Base-by-base conservation (phyloP, 148 eudicot genomes). In the Vaccinium macrocarpon region DNA sequence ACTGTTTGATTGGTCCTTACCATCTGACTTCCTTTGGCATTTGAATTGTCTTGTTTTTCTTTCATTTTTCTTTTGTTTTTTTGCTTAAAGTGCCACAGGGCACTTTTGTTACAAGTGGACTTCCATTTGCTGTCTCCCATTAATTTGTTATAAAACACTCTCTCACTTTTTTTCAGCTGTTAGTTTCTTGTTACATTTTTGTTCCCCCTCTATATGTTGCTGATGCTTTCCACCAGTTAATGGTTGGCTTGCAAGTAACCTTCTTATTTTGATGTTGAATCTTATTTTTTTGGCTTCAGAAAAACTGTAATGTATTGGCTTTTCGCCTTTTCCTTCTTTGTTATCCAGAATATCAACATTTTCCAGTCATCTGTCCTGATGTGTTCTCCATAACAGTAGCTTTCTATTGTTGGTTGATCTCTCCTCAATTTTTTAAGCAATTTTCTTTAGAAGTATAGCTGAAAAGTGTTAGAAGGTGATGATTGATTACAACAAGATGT, bases 1-100 rank as follows among this genome's bases (percentile, higher is more conserved):
- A 2, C 13, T 76, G 79, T 53, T 46, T 48, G 79, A 76, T 53
- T 76, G 55, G 16, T 76, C 55, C 32, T 75, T 32, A n/a, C 78
- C n/a, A n/a, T 76, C 79, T n/a, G 79, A 76, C 55, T 76, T 42
- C 55, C 53, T 76, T 49, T n/a, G 79, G 55, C 25, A 9, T 21
- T 75, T 75, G 10, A 75, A 3, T 75, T 75, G 1, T 75, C 23
- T 75, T 13, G 48, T 15, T 73, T 75, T 7, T 75, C 4, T 75
- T 8, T 48, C 13, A 46, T 7, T 18, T n/a, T 75, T 46, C 1
- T 8, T 23, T 48, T 0, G 25, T 46, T 46, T 46, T 46, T 46
- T 46, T 75, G 27, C 55, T 73, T 73, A 42, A 75, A 75, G 27
- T 75, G 55, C 51, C 15, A 46, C 19, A 21, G 15, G 13, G 53